A percentile compares a stretch with the other conserved stretches of the same genome.
phyloP scores from a whole-genome alignment of 768 basidiomycete species.

The Mycena venus region DNA sequence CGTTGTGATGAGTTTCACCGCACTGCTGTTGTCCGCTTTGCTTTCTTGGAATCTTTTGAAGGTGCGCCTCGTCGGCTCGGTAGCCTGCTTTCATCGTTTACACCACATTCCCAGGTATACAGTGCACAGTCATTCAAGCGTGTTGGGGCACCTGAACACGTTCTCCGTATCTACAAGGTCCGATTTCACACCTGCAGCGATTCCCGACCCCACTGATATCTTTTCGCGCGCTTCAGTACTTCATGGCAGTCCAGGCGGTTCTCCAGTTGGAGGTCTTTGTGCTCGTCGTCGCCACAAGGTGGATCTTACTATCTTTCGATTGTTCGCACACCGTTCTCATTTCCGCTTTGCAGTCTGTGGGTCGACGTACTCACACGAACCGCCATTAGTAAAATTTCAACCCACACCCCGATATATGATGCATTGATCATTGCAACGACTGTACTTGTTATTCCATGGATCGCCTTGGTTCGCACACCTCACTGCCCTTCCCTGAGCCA shows the following conservation, averaged over 20 bases:
- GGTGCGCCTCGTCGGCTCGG: conserved; percentile 38
- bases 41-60: conserved; percentile 62
- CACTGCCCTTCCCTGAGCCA: too few species aligned
- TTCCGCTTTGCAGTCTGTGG: conserved; percentile 58
- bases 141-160: conserved; percentile 64
- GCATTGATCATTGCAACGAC: conserved; percentile 60
- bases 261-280: conserved; percentile 69
- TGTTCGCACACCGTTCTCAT: background rate
- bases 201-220: background rate
- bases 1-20: conserved; percentile 58
- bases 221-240: conserved; percentile 51
- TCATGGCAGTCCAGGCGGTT: conserved; percentile 66
- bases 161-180: conserved; percentile 66
- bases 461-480: conserved; percentile 54
- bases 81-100: background rate
- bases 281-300: conserved; percentile 57
- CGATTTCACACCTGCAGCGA: background rate
- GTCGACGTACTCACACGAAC: conserved; percentile 65
- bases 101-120: conserved; percentile 51
- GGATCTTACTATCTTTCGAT: background rate
- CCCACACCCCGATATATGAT: conserved; percentile 56
- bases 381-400: conserved; percentile 56
- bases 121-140: conserved; percentile 62
- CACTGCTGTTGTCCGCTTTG: conserved; percentile 54
- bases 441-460: conserved; percentile 64